Conservation (phyloP, 371 early-diverging fungal genomes). For the Dinochytrium kinnereticum region DNA sequence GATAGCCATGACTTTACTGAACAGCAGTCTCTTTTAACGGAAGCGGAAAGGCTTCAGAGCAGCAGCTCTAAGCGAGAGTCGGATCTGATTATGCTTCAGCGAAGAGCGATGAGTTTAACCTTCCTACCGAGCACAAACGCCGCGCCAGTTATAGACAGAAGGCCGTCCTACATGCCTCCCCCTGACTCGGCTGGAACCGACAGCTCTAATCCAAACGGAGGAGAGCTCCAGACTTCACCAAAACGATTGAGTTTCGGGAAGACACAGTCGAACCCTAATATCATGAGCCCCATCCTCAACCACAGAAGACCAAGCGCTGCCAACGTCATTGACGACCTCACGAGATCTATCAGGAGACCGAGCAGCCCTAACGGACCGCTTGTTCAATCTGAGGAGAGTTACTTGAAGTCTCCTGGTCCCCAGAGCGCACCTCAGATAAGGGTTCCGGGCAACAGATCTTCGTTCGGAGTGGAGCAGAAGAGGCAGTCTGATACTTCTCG, state of each 20-base stretch:
- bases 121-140: slow-evolving; percentile 22
- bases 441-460: neutral
- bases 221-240: neutral
- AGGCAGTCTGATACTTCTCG: neutral
- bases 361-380: neutral
- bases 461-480: neutral
- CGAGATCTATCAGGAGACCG: neutral
- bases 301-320: slow-evolving; percentile 1
- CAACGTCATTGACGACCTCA: neutral
- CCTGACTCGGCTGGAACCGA: neutral
- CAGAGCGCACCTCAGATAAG: neutral
- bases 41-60: slow-evolving; percentile 31
- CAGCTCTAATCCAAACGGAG: neutral
- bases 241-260: neutral
- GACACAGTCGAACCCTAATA: slow-evolving; percentile 4
- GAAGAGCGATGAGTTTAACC: slow-evolving; percentile 39
- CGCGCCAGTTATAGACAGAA: neutral
- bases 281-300: slow-evolving; percentile 10
- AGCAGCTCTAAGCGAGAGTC: slow-evolving; percentile 27
- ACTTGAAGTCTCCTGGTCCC: neutral
- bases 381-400: neutral
- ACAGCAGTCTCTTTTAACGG: slow-evolving; percentile 31
- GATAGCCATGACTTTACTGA: slow-evolving; percentile 42
- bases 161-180: neutral
- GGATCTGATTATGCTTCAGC: slow-evolving; percentile 37